Conservation (phyloP, 208 protist genomes). For the Trichomonas vaginalis region DNA sequence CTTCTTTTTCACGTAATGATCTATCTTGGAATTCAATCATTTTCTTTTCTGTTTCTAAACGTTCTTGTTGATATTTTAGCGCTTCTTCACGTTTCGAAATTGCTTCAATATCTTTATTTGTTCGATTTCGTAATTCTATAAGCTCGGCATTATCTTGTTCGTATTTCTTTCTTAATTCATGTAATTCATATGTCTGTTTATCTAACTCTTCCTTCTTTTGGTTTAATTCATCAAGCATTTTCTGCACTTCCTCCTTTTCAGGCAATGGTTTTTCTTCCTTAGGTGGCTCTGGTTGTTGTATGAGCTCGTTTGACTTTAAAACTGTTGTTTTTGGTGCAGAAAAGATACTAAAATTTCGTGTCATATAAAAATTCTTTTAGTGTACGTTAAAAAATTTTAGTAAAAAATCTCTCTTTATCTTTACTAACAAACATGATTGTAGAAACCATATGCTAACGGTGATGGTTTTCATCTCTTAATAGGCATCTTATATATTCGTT, state of each 20-base stretch:
- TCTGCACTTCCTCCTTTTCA: background rate
- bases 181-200: background rate
- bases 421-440: no score
- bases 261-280: background rate
- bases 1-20: background rate
- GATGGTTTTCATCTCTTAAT: no score
- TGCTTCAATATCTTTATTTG: background rate
- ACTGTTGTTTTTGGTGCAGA: background rate
- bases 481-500: no score
- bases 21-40: background rate
- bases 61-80: background rate
- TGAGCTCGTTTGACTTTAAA: background rate
- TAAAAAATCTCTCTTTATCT: no score
- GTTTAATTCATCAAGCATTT: background rate
- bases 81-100: background rate
- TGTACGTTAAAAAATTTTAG: no score
- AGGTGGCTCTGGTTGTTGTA: background rate
- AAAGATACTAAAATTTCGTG: background rate
- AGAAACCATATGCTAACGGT: no score
- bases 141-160: background rate
- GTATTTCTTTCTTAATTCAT: background rate
- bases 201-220: background rate
- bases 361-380: no score
- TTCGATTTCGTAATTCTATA: background rate
- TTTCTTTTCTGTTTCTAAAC: background rate